These are phyloP conservation scores for Fusarium citri DNA, from an alignment of 2,329 filamentous ascomycete species.

Conservation along the genomic window DNA sequence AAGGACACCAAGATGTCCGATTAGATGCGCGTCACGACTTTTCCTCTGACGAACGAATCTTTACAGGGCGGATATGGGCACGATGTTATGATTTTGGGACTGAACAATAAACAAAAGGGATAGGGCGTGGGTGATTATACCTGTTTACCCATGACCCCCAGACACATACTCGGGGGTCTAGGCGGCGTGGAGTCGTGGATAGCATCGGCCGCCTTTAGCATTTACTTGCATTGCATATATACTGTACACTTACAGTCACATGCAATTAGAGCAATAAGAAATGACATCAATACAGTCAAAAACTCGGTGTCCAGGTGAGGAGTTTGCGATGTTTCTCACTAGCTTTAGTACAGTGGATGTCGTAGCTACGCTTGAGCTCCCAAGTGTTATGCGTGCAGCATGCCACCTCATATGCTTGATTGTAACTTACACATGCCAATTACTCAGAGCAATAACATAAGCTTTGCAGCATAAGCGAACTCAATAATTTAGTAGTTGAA, in stretches of 20 bases:
- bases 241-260: slow-evolving; percentile 15
- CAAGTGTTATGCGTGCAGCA: background rate
- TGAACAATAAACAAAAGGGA: slow-evolving; percentile 33
- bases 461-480: background rate
- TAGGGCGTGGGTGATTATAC: slow-evolving; percentile 34
- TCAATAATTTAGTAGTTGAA: background rate
- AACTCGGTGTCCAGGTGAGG: background rate
- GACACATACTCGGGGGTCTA: slow-evolving; percentile 27
- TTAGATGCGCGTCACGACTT: slow-evolving; percentile 36
- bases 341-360: background rate
- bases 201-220: slow-evolving; percentile 32
- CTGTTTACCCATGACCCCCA: slow-evolving; percentile 27
- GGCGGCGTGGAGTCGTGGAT: slow-evolving; percentile 37
- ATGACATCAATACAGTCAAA: slow-evolving; percentile 26
- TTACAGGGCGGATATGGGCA: slow-evolving; percentile 17
- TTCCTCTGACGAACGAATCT: slow-evolving; percentile 1
- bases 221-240: slow-evolving; percentile 40
- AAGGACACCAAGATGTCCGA: slow-evolving; percentile 76
- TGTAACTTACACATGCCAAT: background rate
- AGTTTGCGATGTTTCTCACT: background rate
- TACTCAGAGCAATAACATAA: background rate
- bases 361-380: background rate
- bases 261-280: slow-evolving; percentile 33
- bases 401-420: background rate
- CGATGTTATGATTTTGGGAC: slow-evolving; percentile 42